These are phyloP conservation scores for Aspergillus ochraceoroseus DNA, from an alignment of 2,329 filamentous ascomycete species.

Conservation along the genomic window DNA sequence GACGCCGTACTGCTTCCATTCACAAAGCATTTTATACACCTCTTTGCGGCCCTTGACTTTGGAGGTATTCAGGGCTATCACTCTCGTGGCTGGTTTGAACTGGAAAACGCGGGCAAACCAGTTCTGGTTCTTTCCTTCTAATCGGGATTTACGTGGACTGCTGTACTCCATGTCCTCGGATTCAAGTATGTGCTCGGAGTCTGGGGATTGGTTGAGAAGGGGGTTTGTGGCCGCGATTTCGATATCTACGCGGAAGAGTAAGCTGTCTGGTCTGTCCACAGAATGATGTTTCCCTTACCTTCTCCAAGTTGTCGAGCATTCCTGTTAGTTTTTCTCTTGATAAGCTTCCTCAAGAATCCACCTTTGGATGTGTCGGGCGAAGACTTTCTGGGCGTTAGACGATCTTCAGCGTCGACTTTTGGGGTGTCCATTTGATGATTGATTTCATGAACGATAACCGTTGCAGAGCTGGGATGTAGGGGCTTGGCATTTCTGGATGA, in stretches of 20 bases:
- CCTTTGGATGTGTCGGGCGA: conserved; percentile 37
- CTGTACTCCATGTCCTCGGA: conserved; percentile 14
- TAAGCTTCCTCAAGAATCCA: conserved; percentile 52
- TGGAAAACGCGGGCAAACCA: conserved; percentile 88
- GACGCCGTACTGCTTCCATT: conserved; percentile 80
- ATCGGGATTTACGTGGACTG: conserved; percentile 15
- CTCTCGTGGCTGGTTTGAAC: conserved; percentile 73
- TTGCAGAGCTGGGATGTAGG: conserved; percentile 25
- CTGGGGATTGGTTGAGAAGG: conserved; percentile 15
- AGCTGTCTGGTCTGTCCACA: no score
- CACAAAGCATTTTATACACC: conserved; percentile 65
- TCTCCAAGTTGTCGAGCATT: conserved; percentile 27
- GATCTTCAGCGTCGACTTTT: conserved; percentile 11
- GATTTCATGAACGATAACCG: conserved; percentile 27
- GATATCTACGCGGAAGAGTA: conserved; percentile 10
- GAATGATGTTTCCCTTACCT: conserved; percentile 44
- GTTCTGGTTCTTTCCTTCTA: conserved; percentile 55
- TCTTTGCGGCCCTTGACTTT: conserved; percentile 72
- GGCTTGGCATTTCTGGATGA: conserved; percentile 24
- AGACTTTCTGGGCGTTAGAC: conserved; percentile 1
- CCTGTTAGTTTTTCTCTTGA: conserved; percentile 47
- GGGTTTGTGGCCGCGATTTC: conserved; percentile 7
- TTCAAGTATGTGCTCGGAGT: conserved; percentile 20
- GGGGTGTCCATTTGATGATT: conserved; percentile 15
- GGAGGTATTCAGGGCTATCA: conserved; percentile 69